These are phyloP conservation scores for Metarhizium album DNA, from an alignment of 2,329 filamentous ascomycete species.

Conservation along the genomic window DNA sequence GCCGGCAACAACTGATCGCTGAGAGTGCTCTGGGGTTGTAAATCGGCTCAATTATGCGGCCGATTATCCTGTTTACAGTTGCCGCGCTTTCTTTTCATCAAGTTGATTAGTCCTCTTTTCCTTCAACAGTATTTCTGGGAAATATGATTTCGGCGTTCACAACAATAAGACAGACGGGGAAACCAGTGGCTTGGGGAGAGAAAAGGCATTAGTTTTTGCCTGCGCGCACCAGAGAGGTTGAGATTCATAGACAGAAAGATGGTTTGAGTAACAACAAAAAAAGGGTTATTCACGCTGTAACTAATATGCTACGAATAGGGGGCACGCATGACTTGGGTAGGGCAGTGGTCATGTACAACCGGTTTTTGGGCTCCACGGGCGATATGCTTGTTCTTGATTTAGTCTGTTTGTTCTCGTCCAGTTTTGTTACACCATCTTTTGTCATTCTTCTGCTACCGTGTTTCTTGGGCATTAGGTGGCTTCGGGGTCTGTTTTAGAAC, in stretches of 20 bases:
- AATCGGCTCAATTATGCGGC: not conserved
- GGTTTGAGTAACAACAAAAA: constrained; percentile 10
- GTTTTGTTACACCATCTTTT: constrained; percentile 10
- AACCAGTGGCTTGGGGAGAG: constrained; percentile 12
- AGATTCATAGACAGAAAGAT: constrained; percentile 26
- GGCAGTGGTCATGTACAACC: constrained; percentile 22
- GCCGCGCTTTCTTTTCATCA: not conserved
- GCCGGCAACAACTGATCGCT: not conserved
- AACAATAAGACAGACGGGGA: not conserved
- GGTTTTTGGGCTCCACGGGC: constrained; percentile 18
- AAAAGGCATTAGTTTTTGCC: constrained; percentile 12
- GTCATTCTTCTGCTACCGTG: not conserved
- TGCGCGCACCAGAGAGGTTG: constrained; percentile 20
- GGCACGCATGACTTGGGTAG: constrained; percentile 20
- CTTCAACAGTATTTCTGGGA: constrained; percentile 5
- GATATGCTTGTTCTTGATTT: constrained; percentile 12
- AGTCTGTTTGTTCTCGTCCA: constrained; percentile 1
- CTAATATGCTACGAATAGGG: constrained; percentile 25
- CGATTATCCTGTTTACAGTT: constrained; percentile 1
- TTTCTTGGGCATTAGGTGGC: not conserved
- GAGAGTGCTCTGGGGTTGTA: not conserved
- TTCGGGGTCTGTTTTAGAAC: constrained; percentile 2
- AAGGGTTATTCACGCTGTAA: constrained; percentile 23
- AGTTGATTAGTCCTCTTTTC: constrained; percentile 2
- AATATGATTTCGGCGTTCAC: constrained; percentile 1